Base-by-base conservation (phyloP, 768 basidiomycete species). In the Boletales sp. region DNA sequence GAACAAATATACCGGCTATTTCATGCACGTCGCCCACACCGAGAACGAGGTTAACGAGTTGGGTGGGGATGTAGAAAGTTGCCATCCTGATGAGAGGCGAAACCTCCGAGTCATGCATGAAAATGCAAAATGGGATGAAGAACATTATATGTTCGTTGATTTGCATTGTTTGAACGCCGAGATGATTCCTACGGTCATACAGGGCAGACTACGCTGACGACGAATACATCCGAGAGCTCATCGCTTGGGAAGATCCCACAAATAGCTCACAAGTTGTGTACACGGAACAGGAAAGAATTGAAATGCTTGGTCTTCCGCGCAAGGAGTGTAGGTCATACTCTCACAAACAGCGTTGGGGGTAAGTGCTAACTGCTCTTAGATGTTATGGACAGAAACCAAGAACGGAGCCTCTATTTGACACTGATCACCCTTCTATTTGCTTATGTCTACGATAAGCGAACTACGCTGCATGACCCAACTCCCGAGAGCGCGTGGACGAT, bases 401-500 rank as follows among this genome's bases (percentile, higher is more conserved):
- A 76, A 19, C 81, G 78, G 51, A 66, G 73, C 31, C 74, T 91
- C 27, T 87, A 90, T 65, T 72, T 88, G 46, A 83, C 83, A 0
- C 74, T 92, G 31, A 62, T 85, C 48, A 80, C 83, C 7, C 60
- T 94, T 9, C 76, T 94, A 17, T 90, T 90, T 68, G 76, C 88
- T n/a, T 84, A 86, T 60, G 79, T 82, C 5, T 94, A 94, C 64
- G 90, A 94, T 53, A 74, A 79, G 43, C 83, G 90, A 36, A 89
- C 85, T 5, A 89, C 83, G 0, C 82, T 85, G 53, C 74, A 76
- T 42, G 90, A 94, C 52, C 81, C 89, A n/a, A 90, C 87, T 3
- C 78, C 88, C 8, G 91, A 94, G 67, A 92, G 90, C 64, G 85
- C 87, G 13, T 94, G 90, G 90, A 94, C 91, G 2, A 75, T 94